phyloP scores from a whole-genome alignment of 2,329 filamentous ascomycete genomes.

The Colletotrichum incanum region DNA sequence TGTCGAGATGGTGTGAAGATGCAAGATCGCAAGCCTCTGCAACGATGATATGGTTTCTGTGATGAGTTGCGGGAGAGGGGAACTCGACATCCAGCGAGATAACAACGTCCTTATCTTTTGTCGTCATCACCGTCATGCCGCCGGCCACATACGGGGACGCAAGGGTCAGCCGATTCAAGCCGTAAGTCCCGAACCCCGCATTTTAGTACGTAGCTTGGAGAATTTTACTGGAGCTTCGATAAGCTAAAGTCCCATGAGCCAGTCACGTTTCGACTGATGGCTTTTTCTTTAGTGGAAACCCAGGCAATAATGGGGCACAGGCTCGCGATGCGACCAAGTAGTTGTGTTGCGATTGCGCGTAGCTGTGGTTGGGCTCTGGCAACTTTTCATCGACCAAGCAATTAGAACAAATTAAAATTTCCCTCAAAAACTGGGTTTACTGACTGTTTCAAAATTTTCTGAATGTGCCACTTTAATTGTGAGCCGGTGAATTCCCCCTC shows the following conservation, averaged over 20 bases:
- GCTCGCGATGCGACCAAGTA: not conserved
- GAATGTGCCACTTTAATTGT: too few species aligned
- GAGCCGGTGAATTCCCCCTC: too few species aligned
- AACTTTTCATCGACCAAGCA: too few species aligned
- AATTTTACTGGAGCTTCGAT: not conserved
- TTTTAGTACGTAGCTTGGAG: not conserved
- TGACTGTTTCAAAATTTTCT: too few species aligned
- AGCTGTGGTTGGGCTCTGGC: too few species aligned
- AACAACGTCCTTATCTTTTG: not conserved
- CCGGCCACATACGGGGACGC: not conserved
- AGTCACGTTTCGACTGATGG: not conserved
- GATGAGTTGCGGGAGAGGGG: too few species aligned
- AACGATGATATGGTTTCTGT: not conserved
- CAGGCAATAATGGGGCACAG: not conserved
- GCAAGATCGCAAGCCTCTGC: not conserved
- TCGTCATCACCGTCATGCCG: not conserved
- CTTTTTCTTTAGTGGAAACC: not conserved
- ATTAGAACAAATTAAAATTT: too few species aligned
- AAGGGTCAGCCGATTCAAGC: not conserved
- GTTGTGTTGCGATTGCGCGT: too few species aligned
- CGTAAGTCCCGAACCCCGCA: conserved; percentile 9
- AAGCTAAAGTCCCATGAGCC: not conserved
- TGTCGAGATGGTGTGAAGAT: too few species aligned
- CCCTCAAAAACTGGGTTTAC: too few species aligned
- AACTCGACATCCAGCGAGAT: not conserved